Evolutionary conservation across 768 basidiomycete species (phyloP).

Genomic region (Sistotremastrum niveocremeum): DNA sequence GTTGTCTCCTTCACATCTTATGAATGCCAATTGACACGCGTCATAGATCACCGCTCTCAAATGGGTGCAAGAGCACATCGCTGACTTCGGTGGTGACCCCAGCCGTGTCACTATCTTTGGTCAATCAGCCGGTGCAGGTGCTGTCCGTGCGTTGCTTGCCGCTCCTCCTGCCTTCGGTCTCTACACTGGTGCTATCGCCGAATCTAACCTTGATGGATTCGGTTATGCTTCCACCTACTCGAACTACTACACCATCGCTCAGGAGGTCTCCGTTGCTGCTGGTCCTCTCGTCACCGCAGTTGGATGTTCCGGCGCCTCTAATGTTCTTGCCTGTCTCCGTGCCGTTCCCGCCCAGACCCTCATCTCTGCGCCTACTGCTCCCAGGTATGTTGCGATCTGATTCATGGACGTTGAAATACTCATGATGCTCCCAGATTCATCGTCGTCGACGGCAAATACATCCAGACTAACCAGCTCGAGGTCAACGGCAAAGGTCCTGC

Average conservation of each 20-base stretch:
- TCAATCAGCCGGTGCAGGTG: constrained; percentile 38
- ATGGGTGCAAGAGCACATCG: constrained; percentile 39
- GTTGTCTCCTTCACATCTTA: too few species aligned
- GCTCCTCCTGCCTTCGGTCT: constrained; percentile 23
- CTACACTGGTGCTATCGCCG: constrained; percentile 27
- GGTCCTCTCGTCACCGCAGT: constrained; percentile 24
- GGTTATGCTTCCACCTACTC: constrained; percentile 36
- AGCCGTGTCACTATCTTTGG: constrained; percentile 38
- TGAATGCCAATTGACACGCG: too few species aligned
- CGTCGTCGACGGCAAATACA: constrained; percentile 35
- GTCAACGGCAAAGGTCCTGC: constrained; percentile 26
- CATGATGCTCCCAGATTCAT: constrained; percentile 16
- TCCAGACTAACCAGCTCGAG: constrained; percentile 24
- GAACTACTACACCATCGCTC: constrained; percentile 31
- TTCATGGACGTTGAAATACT: background rate
- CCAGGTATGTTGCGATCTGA: constrained; percentile 16
- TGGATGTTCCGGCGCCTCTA: constrained; percentile 23
- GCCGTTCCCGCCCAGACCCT: constrained; percentile 21
- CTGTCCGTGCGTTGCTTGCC: constrained; percentile 26
- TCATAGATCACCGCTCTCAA: constrained; percentile 16
- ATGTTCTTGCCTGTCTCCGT: constrained; percentile 26
- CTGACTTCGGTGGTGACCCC: constrained; percentile 45
- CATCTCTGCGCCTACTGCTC: constrained; percentile 19
- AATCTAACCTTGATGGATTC: constrained; percentile 35
- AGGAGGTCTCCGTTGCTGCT: constrained; percentile 24